Evolutionary conservation across 805 yeast genomes (phyloP).

Genomic region (Saturnispora besseyi): DNA sequence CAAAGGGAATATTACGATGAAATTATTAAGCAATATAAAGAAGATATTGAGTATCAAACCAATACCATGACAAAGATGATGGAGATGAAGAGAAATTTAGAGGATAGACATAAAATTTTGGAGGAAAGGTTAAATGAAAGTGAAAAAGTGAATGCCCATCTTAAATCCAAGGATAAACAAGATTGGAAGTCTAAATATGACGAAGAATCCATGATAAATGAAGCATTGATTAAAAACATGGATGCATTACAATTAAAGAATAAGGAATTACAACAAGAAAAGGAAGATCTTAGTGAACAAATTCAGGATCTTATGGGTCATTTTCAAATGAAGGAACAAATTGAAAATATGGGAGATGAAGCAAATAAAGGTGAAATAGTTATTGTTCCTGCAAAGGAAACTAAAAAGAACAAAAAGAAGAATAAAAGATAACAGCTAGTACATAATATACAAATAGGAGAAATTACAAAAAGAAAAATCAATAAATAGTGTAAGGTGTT

Average conservation of each 20-base stretch:
- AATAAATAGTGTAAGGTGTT: not conserved
- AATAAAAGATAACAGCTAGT: not conserved
- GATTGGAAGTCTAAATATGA: slow-evolving; percentile 23
- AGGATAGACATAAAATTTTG: slow-evolving; percentile 13
- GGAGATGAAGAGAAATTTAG: slow-evolving; percentile 22
- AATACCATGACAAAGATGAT: slow-evolving; percentile 12
- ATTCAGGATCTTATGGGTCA: slow-evolving; percentile 74
- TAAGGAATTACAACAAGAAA: slow-evolving; percentile 29
- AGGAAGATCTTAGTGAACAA: slow-evolving; percentile 49
- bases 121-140: slow-evolving; percentile 5
- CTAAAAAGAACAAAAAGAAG: slow-evolving; percentile 8
- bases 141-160: slow-evolving; percentile 11
- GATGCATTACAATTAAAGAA: slow-evolving; percentile 29
- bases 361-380: slow-evolving; percentile 63
- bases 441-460: not conserved
- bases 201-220: slow-evolving; percentile 41
- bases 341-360: slow-evolving; percentile 62
- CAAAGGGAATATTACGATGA: slow-evolving; percentile 77
- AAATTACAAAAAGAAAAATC: not conserved
- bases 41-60: slow-evolving; percentile 14
- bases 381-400: slow-evolving; percentile 23
- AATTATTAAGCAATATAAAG: slow-evolving; percentile 29
- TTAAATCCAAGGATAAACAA: slow-evolving; percentile 17
- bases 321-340: slow-evolving; percentile 62
- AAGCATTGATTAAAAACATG: slow-evolving; percentile 33